These are phyloP conservation scores for Bruguiera gymnorhiza DNA, from an alignment of 345 rosid species.

Conservation along the genomic window DNA sequence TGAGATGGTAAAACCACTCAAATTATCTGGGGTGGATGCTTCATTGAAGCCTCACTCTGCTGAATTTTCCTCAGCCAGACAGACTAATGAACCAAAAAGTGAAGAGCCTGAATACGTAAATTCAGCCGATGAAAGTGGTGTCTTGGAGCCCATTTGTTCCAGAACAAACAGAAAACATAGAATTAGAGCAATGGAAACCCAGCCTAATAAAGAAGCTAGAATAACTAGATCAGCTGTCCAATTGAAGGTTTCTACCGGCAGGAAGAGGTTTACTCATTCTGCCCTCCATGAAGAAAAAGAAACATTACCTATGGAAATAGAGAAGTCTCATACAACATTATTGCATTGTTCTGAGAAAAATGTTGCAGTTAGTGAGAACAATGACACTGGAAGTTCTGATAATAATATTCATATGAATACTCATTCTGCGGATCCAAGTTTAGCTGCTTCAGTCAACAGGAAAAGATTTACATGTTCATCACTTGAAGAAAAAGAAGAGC, in stretches of 20 bases:
- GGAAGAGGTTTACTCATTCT: constrained; percentile 8
- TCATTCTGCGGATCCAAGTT: not conserved
- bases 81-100: not conserved
- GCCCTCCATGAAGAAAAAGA: constrained; percentile 4
- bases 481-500: not conserved
- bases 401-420: not conserved
- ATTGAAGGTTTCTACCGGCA: constrained; percentile 1
- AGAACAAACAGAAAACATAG: constrained; percentile 1
- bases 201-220: constrained; percentile 10
- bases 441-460: constrained; percentile 5
- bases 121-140: not conserved
- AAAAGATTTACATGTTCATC: constrained; percentile 7
- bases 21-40: not conserved
- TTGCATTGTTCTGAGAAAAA: not conserved
- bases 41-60: not conserved
- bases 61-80: not conserved
- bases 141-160: not conserved
- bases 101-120: constrained; percentile 2
- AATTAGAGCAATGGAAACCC: constrained; percentile 5
- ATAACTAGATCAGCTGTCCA: constrained; percentile 6
- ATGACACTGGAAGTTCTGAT: not conserved
- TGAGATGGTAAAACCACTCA: not conserved
- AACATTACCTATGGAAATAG: constrained; percentile 8
- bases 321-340: not conserved
- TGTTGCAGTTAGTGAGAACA: not conserved